These are phyloP conservation scores for Didymella keratinophila DNA, from an alignment of 2,329 filamentous ascomycete genomes.

Conservation along the genomic window DNA sequence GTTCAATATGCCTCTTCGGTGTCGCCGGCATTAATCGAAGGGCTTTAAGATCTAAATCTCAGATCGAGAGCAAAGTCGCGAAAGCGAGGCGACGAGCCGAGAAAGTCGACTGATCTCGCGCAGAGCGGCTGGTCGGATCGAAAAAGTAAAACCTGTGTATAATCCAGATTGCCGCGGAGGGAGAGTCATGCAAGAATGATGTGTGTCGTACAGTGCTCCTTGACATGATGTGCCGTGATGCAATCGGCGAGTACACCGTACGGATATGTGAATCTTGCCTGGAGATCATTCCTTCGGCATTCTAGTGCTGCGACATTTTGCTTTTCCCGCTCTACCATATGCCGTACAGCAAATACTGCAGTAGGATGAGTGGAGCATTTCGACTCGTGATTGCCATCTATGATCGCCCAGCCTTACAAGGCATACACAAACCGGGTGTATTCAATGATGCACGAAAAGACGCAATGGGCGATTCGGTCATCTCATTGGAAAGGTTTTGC, in stretches of 20 bases:
- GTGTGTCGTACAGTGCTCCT: conserved; percentile 6
- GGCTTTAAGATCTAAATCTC: not conserved
- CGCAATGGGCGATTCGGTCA: not conserved
- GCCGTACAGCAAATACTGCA: not conserved
- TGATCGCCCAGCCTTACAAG: conserved; percentile 4
- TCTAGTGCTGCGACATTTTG: not conserved
- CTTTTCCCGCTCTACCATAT: conserved; percentile 1
- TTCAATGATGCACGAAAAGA: conserved; percentile 7
- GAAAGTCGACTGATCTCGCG: not conserved
- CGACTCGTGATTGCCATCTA: not conserved
- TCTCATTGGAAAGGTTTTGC: conserved; percentile 11
- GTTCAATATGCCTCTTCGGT: not conserved
- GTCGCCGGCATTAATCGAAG: not conserved
- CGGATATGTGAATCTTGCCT: not conserved
- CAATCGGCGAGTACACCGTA: conserved; percentile 1
- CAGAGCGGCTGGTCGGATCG: not conserved
- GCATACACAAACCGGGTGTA: conserved; percentile 1
- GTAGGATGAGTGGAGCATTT: not conserved
- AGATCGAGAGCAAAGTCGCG: not conserved
- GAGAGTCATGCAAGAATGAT: conserved; percentile 10
- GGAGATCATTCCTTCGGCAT: not conserved
- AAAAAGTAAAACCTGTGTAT: conserved; percentile 8
- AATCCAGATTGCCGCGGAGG: not conserved
- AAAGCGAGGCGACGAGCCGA: not conserved
- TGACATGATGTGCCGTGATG: conserved; percentile 3